Base-by-base conservation (phyloP, 1,284 basidiomycete species). In the Grifola frondosa region DNA sequence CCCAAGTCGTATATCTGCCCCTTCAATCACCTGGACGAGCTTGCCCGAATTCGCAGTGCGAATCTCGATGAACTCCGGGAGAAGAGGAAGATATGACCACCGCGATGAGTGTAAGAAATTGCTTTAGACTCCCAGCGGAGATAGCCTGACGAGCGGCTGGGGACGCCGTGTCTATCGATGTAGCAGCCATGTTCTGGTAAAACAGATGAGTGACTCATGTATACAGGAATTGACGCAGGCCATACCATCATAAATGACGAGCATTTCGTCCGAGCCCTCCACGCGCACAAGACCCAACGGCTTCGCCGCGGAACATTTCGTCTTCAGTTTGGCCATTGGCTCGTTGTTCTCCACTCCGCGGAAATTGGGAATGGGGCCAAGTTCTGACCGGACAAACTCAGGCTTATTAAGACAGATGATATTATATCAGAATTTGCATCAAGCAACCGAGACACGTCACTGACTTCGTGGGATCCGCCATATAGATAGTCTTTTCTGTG, bases 111-210 rank as follows among this genome's bases (percentile, higher is more conserved):
- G 56, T 74, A 89, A 3, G 80, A 69, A 3, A 61, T 65, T 9
- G 81, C 84, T 47, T 73, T 78, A 43, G 73, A 74, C 65, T 91
- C 88, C 88, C 88, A 91, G 40, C 78, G 81, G 44, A 90, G 75
- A 57, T 78, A 88, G 1, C 74, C 73, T 9, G 69, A 73, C 29
- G 71, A 71, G 29, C 86, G 82, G 12, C 66, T 69, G 2, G 85
- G 86, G 4, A 68, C 59, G 5, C 88, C 88, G 50, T 80, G 72
- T 42, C 79, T 81, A 42, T 81, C 77, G 54, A 89, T 77, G 60
- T 85, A 90, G 55, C 78, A 87, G 11, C 86, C 88, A 28, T 88
- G 58, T 22, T 70, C 72, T 72, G 49, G 19, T 21, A 8, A 20
- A 15, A 3, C 17, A 13, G 26, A 13, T 17, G 12, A 15, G 12